Percentiles rank a stretch among this genome's conserved stretches.
Evolutionary conservation across 2,329 filamentous ascomycete genomes (phyloP).

Genomic region (Pezicula carpinea): DNA sequence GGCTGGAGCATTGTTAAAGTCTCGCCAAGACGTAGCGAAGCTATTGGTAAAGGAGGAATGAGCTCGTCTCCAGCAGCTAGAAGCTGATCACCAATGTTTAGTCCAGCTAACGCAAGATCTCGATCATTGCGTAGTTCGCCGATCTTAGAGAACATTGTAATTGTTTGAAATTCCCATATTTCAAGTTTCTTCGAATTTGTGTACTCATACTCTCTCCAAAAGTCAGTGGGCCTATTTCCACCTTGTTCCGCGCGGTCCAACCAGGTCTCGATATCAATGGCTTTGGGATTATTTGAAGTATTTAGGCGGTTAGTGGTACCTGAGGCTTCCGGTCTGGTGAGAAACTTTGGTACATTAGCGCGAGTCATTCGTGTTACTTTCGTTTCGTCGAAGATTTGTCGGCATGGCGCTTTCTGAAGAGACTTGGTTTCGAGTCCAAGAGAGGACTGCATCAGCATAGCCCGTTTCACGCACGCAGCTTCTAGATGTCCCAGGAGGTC

Average conservation of each 20-base stretch:
- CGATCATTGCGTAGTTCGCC: conserved; percentile 24
- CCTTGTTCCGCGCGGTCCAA: too few relatives aligned
- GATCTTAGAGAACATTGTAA: conserved; percentile 16
- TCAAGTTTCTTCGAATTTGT: neutral
- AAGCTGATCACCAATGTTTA: conserved; percentile 14
- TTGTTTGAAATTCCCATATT: conserved; percentile 21
- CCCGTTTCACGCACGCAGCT: conserved; percentile 17
- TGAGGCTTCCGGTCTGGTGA: conserved; percentile 5
- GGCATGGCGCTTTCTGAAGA: conserved; percentile 3
- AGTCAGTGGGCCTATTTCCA: neutral
- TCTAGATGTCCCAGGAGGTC: conserved; percentile 16
- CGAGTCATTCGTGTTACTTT: conserved; percentile 14
- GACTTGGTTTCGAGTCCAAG: conserved; percentile 1
- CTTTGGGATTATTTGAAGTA: too few relatives aligned
- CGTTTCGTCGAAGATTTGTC: conserved; percentile 10
- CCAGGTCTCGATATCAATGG: too few relatives aligned
- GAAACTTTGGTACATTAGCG: conserved; percentile 10
- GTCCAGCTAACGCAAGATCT: conserved; percentile 20
- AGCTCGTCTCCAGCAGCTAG: conserved; percentile 17
- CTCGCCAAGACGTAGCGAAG: conserved; percentile 21
- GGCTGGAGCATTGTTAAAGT: conserved; percentile 3
- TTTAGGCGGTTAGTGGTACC: neutral
- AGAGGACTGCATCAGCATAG: conserved; percentile 9
- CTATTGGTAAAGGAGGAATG: conserved; percentile 21
- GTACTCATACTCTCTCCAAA: neutral